Percentiles rank a stretch among this genome's conserved stretches.
Evolutionary conservation across 768 basidiomycete species (phyloP).

Genomic region (Leccinum sublutescens): DNA sequence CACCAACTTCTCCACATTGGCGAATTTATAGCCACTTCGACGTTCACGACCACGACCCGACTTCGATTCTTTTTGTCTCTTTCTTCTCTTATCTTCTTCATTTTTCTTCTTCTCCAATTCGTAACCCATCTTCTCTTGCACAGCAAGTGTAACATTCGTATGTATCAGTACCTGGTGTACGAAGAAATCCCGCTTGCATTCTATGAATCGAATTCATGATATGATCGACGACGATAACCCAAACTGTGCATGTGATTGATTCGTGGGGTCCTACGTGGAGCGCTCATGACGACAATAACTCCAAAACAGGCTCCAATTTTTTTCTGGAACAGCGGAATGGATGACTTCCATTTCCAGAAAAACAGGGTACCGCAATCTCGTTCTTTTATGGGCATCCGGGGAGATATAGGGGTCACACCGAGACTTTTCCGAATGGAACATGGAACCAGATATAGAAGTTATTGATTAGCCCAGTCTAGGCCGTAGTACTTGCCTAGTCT

Average conservation of each 20-base stretch:
- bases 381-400: background rate
- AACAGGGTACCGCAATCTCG: background rate
- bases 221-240: slow-evolving; percentile 6
- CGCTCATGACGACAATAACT: background rate
- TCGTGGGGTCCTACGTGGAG: background rate
- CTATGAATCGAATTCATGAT: slow-evolving; percentile 18
- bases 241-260: slow-evolving; percentile 8
- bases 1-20: slow-evolving; percentile 17
- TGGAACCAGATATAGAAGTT: background rate
- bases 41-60: slow-evolving; percentile 12
- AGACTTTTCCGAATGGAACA: background rate
- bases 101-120: background rate
- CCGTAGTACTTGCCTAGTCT: background rate
- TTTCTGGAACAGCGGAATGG: slow-evolving; percentile 13
- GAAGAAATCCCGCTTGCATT: slow-evolving; percentile 19
- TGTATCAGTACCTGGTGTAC: slow-evolving; percentile 36
- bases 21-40: slow-evolving; percentile 26
- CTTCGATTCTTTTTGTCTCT: slow-evolving; percentile 9
- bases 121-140: background rate
- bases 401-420: background rate
- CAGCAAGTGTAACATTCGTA: slow-evolving; percentile 19
- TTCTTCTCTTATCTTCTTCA: background rate
- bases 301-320: background rate
- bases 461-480: background rate
- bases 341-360: slow-evolving; percentile 1